A percentile compares a stretch with the other conserved stretches of the same genome.
Evolutionary conservation across 345 rosid genomes (phyloP).

Genomic region (Brassica incana): DNA sequence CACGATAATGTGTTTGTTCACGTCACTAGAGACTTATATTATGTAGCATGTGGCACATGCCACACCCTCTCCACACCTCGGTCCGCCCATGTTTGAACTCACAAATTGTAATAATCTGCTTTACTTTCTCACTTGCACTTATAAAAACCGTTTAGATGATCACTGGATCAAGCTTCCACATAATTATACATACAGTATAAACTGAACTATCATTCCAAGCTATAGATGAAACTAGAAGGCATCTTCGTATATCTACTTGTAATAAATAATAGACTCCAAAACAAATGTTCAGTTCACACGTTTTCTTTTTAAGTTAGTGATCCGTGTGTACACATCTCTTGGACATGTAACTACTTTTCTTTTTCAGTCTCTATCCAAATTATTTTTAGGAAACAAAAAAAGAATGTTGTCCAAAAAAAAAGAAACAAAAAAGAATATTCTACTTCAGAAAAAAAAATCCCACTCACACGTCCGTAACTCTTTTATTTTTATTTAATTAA

Average conservation of each 20-base stretch:
- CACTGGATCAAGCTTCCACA: not conserved
- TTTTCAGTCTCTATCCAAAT: conserved; percentile 17
- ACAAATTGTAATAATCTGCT: no score
- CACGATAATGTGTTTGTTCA: no score
- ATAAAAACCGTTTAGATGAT: not conserved
- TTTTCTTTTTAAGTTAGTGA: not conserved
- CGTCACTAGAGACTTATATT: no score
- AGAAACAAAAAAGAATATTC: not conserved
- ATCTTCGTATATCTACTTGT: not conserved
- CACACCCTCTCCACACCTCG: no score
- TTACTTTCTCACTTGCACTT: no score
- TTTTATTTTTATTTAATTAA: not conserved
- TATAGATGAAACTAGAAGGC: not conserved
- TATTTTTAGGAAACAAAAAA: not conserved
- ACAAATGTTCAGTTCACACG: not conserved
- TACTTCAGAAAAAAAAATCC: not conserved
- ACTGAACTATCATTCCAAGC: not conserved
- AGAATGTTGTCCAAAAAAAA: no score
- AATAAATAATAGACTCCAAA: not conserved
- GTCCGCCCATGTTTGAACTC: no score
- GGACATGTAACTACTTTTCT: not conserved
- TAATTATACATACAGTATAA: not conserved
- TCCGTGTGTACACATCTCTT: conserved; percentile 1
- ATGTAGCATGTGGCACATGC: no score
- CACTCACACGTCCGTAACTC: not conserved